Conservation (phyloP, 1,139 yeast genomes). For the Taphrina communis region DNA sequence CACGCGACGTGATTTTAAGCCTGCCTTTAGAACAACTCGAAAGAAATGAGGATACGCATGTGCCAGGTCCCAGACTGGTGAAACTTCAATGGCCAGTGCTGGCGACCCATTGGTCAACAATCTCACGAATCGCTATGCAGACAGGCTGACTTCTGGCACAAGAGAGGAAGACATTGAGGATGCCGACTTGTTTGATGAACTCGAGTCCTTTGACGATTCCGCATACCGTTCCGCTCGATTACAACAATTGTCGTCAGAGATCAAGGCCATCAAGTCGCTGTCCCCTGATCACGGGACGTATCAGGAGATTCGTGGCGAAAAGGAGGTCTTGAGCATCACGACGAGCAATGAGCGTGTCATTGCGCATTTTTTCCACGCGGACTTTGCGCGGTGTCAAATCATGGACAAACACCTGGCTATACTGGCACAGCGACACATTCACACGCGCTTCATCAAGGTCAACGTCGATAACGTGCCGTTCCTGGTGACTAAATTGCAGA, state of each 20-base stretch:
- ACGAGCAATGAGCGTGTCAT: conserved; percentile 58
- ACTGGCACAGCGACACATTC: conserved; percentile 65
- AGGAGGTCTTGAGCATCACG: conserved; percentile 61
- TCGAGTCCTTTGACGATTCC: conserved; percentile 55
- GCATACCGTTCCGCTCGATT: conserved; percentile 77
- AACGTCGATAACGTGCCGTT: conserved; percentile 74
- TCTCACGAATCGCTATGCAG: conserved; percentile 29
- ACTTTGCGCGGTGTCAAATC: conserved; percentile 64
- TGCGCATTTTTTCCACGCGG: conserved; percentile 69
- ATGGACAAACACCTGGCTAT: conserved; percentile 61
- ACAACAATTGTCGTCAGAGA: conserved; percentile 60
- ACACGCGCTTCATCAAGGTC: conserved; percentile 62
- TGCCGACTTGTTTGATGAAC: conserved; percentile 35
- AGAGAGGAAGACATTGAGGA: conserved; percentile 36
- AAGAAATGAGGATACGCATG: no score
- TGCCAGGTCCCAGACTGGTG: background rate
- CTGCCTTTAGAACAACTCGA: no score
- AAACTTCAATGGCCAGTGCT: conserved; percentile 21
- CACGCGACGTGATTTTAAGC: conserved; percentile 1
- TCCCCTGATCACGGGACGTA: conserved; percentile 57
- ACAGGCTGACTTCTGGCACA: conserved; percentile 18
- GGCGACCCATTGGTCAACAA: conserved; percentile 29
- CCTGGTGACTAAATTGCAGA: conserved; percentile 64
- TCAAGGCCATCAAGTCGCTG: conserved; percentile 54
- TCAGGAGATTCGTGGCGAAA: conserved; percentile 58